Percentiles rank a stretch among this genome's conserved stretches.
These are phyloP conservation scores for Phanerochaete carnosa DNA, from an alignment of 768 basidiomycete genomes.

Conservation along the genomic window DNA sequence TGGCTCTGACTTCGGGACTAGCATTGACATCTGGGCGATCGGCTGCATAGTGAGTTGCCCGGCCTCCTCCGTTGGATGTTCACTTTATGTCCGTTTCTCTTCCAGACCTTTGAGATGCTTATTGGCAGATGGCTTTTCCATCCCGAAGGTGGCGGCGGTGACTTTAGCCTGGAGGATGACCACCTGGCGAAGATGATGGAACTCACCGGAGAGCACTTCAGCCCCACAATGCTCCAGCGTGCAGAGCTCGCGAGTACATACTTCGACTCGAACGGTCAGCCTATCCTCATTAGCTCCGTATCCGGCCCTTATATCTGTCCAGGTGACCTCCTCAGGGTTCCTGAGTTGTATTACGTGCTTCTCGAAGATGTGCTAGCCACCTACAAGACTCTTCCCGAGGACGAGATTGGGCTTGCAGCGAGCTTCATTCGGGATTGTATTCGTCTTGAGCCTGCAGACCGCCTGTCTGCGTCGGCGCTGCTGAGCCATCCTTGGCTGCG, in stretches of 20 bases:
- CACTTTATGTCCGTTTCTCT: background rate
- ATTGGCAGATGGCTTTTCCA: conserved; percentile 21
- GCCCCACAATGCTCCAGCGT: conserved; percentile 10
- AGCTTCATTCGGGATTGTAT: conserved; percentile 2
- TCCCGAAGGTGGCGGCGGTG: conserved; percentile 14
- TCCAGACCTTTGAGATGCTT: conserved; percentile 25
- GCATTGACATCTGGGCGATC: conserved; percentile 29
- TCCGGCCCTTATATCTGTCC: background rate
- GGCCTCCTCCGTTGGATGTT: background rate
- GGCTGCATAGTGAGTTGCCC: conserved; percentile 23
- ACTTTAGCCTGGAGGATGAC: conserved; percentile 22
- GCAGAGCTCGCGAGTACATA: background rate
- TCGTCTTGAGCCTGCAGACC: conserved; percentile 1
- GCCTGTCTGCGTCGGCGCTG: conserved; percentile 2
- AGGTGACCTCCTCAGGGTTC: background rate
- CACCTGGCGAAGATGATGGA: conserved; percentile 30
- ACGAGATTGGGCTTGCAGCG: conserved; percentile 1
- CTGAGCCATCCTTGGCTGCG: background rate
- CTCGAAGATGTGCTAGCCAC: background rate
- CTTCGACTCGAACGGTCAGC: conserved; percentile 10
- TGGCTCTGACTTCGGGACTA: conserved; percentile 16
- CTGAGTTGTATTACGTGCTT: background rate
- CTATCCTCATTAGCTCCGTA: background rate
- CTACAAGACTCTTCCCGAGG: background rate
- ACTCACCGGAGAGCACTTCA: conserved; percentile 24